phyloP scores from a whole-genome alignment of 371 early-diverging fungal species.

The Rhizomucor miehei region DNA sequence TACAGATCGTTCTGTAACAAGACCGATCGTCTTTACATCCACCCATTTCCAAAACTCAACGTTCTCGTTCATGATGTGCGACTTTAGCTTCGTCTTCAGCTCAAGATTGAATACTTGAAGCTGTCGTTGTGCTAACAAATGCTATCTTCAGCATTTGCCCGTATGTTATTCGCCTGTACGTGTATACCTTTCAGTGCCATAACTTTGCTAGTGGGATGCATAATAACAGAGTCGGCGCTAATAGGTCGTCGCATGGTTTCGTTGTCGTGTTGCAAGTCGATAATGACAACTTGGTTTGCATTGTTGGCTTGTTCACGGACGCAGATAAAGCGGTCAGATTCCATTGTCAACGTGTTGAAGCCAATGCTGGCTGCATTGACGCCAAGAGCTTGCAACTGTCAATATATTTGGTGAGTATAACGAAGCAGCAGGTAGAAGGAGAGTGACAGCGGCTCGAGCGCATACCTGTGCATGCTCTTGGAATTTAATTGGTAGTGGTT shows the following conservation, averaged over 20 bases:
- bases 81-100: conserved; percentile 91
- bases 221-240: conserved; percentile 96
- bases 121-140: conserved; percentile 72
- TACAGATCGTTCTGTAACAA: conserved; percentile 89
- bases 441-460: background rate
- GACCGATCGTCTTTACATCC: conserved; percentile 75
- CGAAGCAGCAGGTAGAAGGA: background rate
- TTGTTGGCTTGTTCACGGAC: conserved; percentile 89
- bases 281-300: conserved; percentile 87
- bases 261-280: conserved; percentile 83
- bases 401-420: background rate
- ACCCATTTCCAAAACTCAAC: conserved; percentile 98
- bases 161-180: background rate
- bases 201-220: conserved; percentile 91
- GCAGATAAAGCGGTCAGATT: conserved; percentile 97
- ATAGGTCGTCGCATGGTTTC: conserved; percentile 88
- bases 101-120: conserved; percentile 98
- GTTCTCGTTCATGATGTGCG: conserved; percentile 89
- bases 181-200: conserved; percentile 92
- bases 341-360: conserved; percentile 96
- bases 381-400: conserved; percentile 86
- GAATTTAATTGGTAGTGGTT: conserved; percentile 78
- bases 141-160: background rate
- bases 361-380: conserved; percentile 91
- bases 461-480: conserved; percentile 95